Evolutionary conservation across 352 stramenopile genomes (phyloP), one percentile per base, ranked within the genome.

Genomic region (Globisporangium orthogonon): DNA sequence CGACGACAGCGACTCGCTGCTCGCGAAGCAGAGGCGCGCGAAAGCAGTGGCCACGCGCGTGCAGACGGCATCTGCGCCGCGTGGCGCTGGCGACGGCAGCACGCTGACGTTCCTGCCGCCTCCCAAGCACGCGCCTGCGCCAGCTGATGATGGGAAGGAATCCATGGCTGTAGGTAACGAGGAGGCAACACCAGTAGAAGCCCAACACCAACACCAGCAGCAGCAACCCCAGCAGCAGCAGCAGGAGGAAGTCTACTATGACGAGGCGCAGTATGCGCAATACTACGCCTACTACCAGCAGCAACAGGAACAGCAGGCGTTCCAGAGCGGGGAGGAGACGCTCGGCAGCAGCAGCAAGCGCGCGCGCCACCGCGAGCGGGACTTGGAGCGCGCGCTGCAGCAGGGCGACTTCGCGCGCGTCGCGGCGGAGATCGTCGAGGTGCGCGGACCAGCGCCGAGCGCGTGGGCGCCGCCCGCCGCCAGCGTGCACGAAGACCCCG

Each of bases 341-440:
- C 61, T 65, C 51, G 58, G 66, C 61, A 74, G 73, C 28, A 77
- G 66, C 61, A 75, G 71, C 55, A 87, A 88, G 58, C 75, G 77
- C 39, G 65, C 67, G 44, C 62, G 77, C 15, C 76, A 74, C 37
- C 76, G 76, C 4, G 82, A 91, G 46, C 72, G 82, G 37, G 78
- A 88, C 43, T 73, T 91, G 28, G 82, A 91, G 62, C 72, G 78
- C 29, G 74, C 79, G 50, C 60, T 91, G 37, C 77, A 89, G 49
- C 70, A 85, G 52, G 82, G 82, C 18, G 67, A 91, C 50, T 89
- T 89, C 56, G 60, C 67, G 33, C 70, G 67, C 9, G 77, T 89
- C 15, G 69, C 73, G 15, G 66, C 69, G 28, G 73, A 89, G 66
- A 84, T 91, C 52, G 63, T 72, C 15, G 82, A 91, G 14, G 79